Evolutionary conservation across 495 filamentous ascomycete genomes (phyloP).

Genomic region (Tetracladium setigerum): DNA sequence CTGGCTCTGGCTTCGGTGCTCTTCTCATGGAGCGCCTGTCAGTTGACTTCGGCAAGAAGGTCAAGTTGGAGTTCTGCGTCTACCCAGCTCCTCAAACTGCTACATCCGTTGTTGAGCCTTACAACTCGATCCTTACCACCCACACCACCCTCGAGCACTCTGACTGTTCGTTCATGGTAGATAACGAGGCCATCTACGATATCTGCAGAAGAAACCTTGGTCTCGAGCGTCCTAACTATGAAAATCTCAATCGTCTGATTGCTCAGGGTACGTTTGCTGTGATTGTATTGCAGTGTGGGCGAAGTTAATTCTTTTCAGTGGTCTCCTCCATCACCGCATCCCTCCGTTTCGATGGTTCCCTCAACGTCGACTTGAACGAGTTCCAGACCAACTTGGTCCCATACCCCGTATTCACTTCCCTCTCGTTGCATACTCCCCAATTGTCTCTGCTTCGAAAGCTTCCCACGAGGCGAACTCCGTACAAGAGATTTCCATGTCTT

Average conservation of each 20-base stretch:
- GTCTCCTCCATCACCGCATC: conserved; percentile 98
- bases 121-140: conserved; percentile 98
- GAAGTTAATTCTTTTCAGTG: conserved; percentile 39
- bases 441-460: conserved; percentile 88
- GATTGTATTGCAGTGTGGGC: conserved; percentile 5
- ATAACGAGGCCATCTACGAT: conserved; percentile 99
- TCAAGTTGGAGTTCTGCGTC: conserved; percentile 98
- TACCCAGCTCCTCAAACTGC: conserved; percentile 96
- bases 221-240: conserved; percentile 93
- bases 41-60: conserved; percentile 98
- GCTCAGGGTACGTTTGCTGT: conserved; percentile 61
- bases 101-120: conserved; percentile 96
- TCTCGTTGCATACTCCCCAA: conserved; percentile 89
- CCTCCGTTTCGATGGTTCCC: conserved; percentile 95
- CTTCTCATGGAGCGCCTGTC: conserved; percentile 97
- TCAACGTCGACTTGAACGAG: conserved; percentile 98
- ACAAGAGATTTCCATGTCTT: conserved; percentile 81
- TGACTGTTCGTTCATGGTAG: conserved; percentile 99
- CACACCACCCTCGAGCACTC: conserved; percentile 99
- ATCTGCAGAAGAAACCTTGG: conserved; percentile 97
- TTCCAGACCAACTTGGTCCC: conserved; percentile 99
- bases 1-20: conserved; percentile 96
- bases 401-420: conserved; percentile 99
- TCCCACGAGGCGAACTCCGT: conserved; percentile 93
- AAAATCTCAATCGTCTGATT: conserved; percentile 97